Evolutionary conservation across 352 stramenopile species (phyloP), one percentile per base, ranked within the genome.

Genomic region (Globisporangium cederbergense): DNA sequence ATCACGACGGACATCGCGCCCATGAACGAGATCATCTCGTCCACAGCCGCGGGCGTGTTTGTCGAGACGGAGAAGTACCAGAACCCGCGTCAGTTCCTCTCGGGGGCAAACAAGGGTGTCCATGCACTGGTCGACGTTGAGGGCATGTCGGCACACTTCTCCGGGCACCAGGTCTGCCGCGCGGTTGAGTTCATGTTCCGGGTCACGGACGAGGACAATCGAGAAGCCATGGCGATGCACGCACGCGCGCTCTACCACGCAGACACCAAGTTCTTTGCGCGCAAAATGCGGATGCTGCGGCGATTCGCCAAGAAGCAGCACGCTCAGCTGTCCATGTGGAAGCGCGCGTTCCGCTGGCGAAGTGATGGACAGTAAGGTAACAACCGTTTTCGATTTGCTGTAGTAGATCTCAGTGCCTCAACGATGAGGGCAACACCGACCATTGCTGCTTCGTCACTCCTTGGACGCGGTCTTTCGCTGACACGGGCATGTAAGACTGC

Each of bases 21-120:
- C 25, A 86, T 88, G 77, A 88, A 86, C 58, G 79, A 88, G 56
- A 58, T 88, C n/a, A 62, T 84, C 25, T n/a, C 52, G 32, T 45
- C n/a, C 4, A 38, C 30, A 18, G 1, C 11, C 20, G 11, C n/a
- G 32, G 52, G 34, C 18, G 18, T 50, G 43, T n/a, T 50, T 70
- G 3, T 50, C 43, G 46, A 59, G 4, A 38, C 52, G 4, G 62
- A 32, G 6, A 43, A 20, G 8, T 40, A 57, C 11, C 57, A 60
- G 5, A 34, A 71, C 20, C 51, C 67, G 20, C 63, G 74, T 20
- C 72, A 75, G 46, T 58, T 78, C 28, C 66, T 88, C 10, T 70
- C 71, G 18, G 79, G 78, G 30, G 63, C 68, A 30, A 67, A 73
- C 11, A 18, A 7, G n/a, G 42, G 38, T 6, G 5, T 13, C 4